Base-by-base conservation (phyloP, 2,329 filamentous ascomycete species). In the Nannizzia gypsea region DNA sequence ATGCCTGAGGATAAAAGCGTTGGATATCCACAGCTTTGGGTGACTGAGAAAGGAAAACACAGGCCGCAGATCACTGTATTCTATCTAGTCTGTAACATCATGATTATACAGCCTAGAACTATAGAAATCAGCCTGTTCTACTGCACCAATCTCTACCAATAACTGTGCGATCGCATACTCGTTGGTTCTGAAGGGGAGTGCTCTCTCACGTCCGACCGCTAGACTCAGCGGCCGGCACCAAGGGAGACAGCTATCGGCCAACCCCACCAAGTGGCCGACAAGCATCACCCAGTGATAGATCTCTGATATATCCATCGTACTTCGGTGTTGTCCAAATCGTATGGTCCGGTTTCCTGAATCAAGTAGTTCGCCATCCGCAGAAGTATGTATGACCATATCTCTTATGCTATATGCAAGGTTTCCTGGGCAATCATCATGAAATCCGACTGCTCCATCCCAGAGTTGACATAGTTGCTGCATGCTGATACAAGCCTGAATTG, bases 321-420 rank as follows among this genome's bases (percentile, higher is more conserved):
- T 66, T 26, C 61, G 61, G 40, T 68, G 67, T 56, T 71, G 69
- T 3, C 68, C 63, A 61, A 71, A 71, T 54, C 68, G 68, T 40
- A 72, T 64, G 1, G 69, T 71, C 31, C 56, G 38, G 40, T 58
- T 62, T 9, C 34, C 13, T 22, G 28, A 38, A 22, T 56, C 50
- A 3, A 56, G 6, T 13, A 40, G 15, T 17, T 22, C 26, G 15
- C 54, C 54, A 20, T 44, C 13, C 22, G 20, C 34, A 1, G 9
- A 38, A n/a, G 44, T 6, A 22, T 54, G 28, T 28, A 42, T 48
- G 26, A 50, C 54, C 36, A 65, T 42, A 55, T 50, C 17, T 15
- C 56, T 46, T 17, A 61, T 62, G 50, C 57, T 59, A 55, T 60
- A 61, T 15, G 28, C 42, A 22, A 58, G n/a, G 22, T 22, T 57